Evolutionary conservation across 2,329 filamentous ascomycete genomes (phyloP).

Genomic region (Graphilbum fragrans): DNA sequence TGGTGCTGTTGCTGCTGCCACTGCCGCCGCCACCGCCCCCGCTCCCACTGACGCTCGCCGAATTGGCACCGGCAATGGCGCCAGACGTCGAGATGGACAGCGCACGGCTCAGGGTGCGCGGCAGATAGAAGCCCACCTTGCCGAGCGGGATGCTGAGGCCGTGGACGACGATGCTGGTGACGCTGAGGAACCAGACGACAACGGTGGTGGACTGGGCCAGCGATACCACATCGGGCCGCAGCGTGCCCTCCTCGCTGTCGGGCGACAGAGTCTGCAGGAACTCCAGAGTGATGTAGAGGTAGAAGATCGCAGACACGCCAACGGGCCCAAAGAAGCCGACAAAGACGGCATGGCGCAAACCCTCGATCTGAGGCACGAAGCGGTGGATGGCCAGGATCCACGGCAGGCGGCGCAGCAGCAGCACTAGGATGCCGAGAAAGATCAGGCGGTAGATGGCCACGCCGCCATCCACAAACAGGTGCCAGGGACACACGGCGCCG

Average conservation of each 20-base stretch:
- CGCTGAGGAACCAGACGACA: constrained; percentile 75
- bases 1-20: constrained; percentile 2
- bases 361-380: constrained; percentile 67
- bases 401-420: constrained; percentile 67
- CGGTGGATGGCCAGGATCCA: constrained; percentile 63
- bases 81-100: constrained; percentile 6
- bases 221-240: constrained; percentile 53
- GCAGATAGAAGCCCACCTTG: constrained; percentile 52
- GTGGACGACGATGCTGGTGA: constrained; percentile 78
- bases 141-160: constrained; percentile 70
- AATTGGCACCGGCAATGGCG: no score
- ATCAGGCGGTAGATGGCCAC: constrained; percentile 64
- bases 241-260: constrained; percentile 48
- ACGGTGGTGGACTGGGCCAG: constrained; percentile 56
- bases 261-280: constrained; percentile 51
- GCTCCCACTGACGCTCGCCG: no score
- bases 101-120: constrained; percentile 46
- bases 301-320: constrained; percentile 84
- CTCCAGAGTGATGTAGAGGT: constrained; percentile 69
- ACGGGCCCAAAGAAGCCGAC: constrained; percentile 92
- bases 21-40: neutral
- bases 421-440: constrained; percentile 59
- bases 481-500: constrained; percentile 76
- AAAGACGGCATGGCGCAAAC: constrained; percentile 63
- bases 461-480: constrained; percentile 49